Evolutionary conservation across 768 basidiomycete species (phyloP).

Genomic region (Pleurotus giganteus): DNA sequence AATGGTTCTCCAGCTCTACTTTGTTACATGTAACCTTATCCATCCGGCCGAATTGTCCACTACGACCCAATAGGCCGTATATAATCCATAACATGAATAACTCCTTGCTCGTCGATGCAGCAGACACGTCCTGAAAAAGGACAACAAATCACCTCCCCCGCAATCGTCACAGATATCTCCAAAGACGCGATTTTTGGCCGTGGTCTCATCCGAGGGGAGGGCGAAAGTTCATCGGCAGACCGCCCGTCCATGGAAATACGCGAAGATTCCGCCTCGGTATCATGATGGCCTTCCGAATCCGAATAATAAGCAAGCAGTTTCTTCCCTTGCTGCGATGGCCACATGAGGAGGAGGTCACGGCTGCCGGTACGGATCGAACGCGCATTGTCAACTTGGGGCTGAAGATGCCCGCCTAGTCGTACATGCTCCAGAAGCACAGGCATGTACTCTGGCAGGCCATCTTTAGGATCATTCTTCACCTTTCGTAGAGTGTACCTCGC

Average conservation of each 20-base stretch:
- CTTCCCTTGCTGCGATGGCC: constrained; percentile 2
- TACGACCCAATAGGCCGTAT: constrained; percentile 4
- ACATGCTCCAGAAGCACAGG: constrained; percentile 10
- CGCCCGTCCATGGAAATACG: too few relatives aligned
- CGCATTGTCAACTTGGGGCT: constrained; percentile 4
- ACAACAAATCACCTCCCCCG: constrained; percentile 6
- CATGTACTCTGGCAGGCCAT: constrained; percentile 10
- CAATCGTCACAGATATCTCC: constrained; percentile 2
- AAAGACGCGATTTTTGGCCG: constrained; percentile 2
- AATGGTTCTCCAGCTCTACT: too few relatives aligned
- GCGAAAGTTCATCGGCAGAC: neutral
- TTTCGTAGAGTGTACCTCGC: constrained; percentile 9
- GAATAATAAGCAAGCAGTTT: constrained; percentile 1
- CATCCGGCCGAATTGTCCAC: too few relatives aligned
- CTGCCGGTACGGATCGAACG: constrained; percentile 7
- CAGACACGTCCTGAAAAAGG: constrained; percentile 5
- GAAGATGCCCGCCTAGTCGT: neutral
- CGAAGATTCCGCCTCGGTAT: neutral
- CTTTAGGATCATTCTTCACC: constrained; percentile 7
- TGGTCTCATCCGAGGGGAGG: neutral
- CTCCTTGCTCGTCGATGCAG: neutral
- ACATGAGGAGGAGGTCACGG: constrained; percentile 6
- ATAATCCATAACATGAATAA: constrained; percentile 4
- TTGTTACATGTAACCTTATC: too few relatives aligned
- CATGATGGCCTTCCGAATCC: neutral